Evolutionary conservation across 306 rosid species (phyloP), one percentile per base, ranked within the genome.

Genomic region (Fragaria nilgerrensis): DNA sequence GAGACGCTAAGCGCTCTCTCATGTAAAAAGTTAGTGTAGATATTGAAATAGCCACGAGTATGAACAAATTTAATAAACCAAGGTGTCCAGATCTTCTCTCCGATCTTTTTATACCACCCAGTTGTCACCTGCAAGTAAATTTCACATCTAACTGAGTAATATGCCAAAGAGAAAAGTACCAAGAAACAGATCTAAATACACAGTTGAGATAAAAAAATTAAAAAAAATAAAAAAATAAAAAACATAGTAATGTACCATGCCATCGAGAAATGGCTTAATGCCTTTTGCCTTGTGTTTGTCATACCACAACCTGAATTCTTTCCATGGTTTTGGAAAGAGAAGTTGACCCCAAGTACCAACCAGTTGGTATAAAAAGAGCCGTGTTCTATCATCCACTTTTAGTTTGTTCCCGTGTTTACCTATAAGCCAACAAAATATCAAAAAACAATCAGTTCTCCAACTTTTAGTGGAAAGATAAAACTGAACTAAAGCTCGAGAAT

Each of bases 291-390:
- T 95, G 87, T 95, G 90, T 68, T 69, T 72, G 53, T 94, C 97
- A 75, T 90, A 95, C 98, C 98, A 95, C 89, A 92, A 82, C 85
- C 98, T 92, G 74, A 95, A 95, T 89, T 95, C 96, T 85, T 95
- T 95, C 98, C 98, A 94, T 43, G 97, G 96, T 87, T 82, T 88
- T 56, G 97, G 98, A 85, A 94, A 94, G 77, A 94, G 98, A 87
- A 92, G 93, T 77, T 94, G 98, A 48, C 98, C 98, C 98, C 98
- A 92, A 20, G 98, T 95, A 74, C 98, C 98, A 62, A 95, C 97
- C 76, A 95, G 77, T 77, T 90, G 97, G 88, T 92, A 95, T 77
- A 94, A 78, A 80, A 95, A 94, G 56, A 87, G 87, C 34, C 82
- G 86, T 29, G 95, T 88, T 58, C 75, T 72, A 75, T 74, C 84